Evolutionary conservation across 768 basidiomycete species (phyloP).

Genomic region (Thelephora ganbajun): DNA sequence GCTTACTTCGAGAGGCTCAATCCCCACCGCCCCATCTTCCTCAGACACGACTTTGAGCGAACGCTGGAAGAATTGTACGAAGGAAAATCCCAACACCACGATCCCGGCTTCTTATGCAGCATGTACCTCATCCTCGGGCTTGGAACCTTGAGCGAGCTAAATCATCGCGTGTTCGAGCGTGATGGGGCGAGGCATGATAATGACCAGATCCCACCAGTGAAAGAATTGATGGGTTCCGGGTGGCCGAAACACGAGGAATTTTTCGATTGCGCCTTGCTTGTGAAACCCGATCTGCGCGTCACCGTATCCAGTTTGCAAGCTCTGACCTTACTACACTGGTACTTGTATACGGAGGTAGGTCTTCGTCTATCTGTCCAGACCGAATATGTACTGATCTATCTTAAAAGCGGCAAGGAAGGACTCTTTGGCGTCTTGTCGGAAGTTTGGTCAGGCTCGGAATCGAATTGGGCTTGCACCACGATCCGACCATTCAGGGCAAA

Average conservation of each 20-base stretch:
- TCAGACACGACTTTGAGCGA: constrained; percentile 52
- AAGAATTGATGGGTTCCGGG: constrained; percentile 46
- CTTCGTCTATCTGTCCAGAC: background rate
- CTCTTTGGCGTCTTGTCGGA: constrained; percentile 79
- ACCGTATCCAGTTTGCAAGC: constrained; percentile 76
- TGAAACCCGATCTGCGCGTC: constrained; percentile 75
- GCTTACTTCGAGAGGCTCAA: constrained; percentile 72
- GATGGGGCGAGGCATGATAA: constrained; percentile 22
- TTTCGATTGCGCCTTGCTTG: constrained; percentile 61
- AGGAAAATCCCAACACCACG: constrained; percentile 34
- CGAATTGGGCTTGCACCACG: constrained; percentile 78
- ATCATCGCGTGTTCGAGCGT: constrained; percentile 47
- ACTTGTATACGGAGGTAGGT: constrained; percentile 74
- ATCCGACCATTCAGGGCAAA: constrained; percentile 52
- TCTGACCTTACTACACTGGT: constrained; percentile 77
- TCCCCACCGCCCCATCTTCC: constrained; percentile 64
- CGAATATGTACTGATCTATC: constrained; percentile 3
- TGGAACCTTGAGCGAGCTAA: constrained; percentile 72
- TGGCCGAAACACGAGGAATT: constrained; percentile 83
- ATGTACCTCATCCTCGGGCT: constrained; percentile 67
- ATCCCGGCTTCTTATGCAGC: constrained; percentile 70
- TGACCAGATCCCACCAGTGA: constrained; percentile 24
- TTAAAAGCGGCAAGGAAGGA: constrained; percentile 71
- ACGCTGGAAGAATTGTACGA: constrained; percentile 56
- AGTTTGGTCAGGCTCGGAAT: constrained; percentile 71